Evolutionary conservation across 2,329 filamentous ascomycete genomes (phyloP), one percentile per base, ranked within the genome.

Genomic region (Grosmannia penicillata): DNA sequence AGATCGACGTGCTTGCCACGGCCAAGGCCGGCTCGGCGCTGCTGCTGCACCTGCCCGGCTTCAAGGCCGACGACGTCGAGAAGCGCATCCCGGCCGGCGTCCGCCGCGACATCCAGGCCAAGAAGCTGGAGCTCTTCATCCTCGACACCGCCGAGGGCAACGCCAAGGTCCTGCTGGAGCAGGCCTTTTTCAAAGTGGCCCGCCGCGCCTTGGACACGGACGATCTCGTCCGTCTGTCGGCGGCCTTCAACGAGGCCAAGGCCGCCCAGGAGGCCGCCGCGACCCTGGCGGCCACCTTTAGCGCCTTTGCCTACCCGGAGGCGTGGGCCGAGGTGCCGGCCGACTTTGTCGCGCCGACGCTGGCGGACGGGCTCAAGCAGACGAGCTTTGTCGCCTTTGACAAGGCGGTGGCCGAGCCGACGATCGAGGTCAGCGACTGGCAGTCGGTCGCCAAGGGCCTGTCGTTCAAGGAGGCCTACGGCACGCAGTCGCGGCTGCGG

Each of bases 381-480:
- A 95, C 81, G 65, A 91, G 84, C 66, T 96, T 98, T 54, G 72
- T 72, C 37, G 59, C 76, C 2, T 93, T 86, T 54, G 70, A 83
- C 48, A 93, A 89, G 61, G 64, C 71, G 30, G 83, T 93, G 51
- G 48, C 60, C 0, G 85, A 93, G 57, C 67, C 78, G 19, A 68
- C 70, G 4, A 59, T 78, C 3, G 53, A 60, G 47, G 71, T 93
- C 43, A 72, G 73, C 50, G 72, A 80, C 57, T 94, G 87, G 84
- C 72, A 87, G 59, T 70, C 78, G 33, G 83, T 78, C 36, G 91
- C 89, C 44, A 91, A 93, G 66, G 82, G 79, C 34, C 68, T 98
- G 41, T 74, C 74, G 5, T 98, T 98, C 72, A 94, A 93, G 67
- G 91, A 98, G 61, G 89, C 85, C 1, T 96, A 86, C 54, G 78